A percentile compares a stretch with the other conserved stretches of the same genome.
phyloP scores from a whole-genome alignment of 805 yeast genomes.

The Nakazawaea wickerhamii region DNA sequence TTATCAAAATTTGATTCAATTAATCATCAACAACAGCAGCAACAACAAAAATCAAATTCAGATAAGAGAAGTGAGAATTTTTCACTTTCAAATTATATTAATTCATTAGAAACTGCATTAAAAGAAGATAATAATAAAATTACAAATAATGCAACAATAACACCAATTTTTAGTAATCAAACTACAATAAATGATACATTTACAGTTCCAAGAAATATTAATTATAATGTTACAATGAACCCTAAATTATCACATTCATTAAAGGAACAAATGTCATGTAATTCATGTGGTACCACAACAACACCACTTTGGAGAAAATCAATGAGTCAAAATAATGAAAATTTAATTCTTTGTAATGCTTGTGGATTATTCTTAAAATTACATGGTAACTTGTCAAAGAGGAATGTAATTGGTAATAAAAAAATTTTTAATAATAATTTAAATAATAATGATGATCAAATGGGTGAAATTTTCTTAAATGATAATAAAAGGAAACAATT shows the following conservation, averaged over 20 bases:
- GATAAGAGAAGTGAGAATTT: slow-evolving; percentile 12
- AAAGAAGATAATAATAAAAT: slow-evolving; percentile 19
- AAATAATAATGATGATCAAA: slow-evolving; percentile 11
- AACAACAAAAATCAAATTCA: slow-evolving; percentile 5
- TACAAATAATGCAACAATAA: neutral
- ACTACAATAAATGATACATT: slow-evolving; percentile 14
- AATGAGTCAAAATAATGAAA: slow-evolving; percentile 54
- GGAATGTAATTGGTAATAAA: slow-evolving; percentile 1
- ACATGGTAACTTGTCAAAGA: slow-evolving; percentile 56
- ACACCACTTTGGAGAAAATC: slow-evolving; percentile 90
- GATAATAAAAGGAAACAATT: neutral
- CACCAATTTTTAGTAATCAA: slow-evolving; percentile 15
- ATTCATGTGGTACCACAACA: slow-evolving; percentile 84
- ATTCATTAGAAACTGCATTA: slow-evolving; percentile 27
- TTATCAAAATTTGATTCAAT: slow-evolving; percentile 19
- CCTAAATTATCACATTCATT: slow-evolving; percentile 5
- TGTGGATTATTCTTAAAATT: slow-evolving; percentile 86
- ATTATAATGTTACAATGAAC: slow-evolving; percentile 8
- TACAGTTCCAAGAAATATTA: slow-evolving; percentile 14
- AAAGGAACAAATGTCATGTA: slow-evolving; percentile 49
- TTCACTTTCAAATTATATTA: slow-evolving; percentile 25
- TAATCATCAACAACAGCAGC: slow-evolving; percentile 1
- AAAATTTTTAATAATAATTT: neutral
- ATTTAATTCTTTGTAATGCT: slow-evolving; percentile 85
- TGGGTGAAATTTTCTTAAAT: slow-evolving; percentile 11